These are phyloP conservation scores for Ceratocystis harringtonii DNA, from an alignment of 2,329 filamentous ascomycete species.

Conservation along the genomic window DNA sequence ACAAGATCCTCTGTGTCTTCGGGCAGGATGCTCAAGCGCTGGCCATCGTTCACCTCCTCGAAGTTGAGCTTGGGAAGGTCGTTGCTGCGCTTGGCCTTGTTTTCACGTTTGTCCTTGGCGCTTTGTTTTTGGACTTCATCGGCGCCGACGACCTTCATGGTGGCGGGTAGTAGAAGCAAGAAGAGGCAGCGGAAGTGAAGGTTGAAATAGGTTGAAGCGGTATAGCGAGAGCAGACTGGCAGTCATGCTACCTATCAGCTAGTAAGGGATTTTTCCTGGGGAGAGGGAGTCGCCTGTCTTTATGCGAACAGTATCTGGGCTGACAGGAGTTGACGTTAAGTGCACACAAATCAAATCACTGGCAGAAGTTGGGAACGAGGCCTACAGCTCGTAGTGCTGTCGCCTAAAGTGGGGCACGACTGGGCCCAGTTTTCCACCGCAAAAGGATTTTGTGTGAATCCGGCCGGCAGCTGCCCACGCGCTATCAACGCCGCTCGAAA, in stretches of 20 bases:
- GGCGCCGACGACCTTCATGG: conserved; percentile 3
- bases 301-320: too few relatives aligned
- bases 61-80: conserved; percentile 19
- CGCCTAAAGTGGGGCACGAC: neutral
- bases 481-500: neutral
- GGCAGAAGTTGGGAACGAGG: too few relatives aligned
- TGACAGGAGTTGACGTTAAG: too few relatives aligned
- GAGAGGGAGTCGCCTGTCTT: too few relatives aligned
- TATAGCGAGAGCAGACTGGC: neutral
- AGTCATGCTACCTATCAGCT: too few relatives aligned
- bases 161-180: neutral
- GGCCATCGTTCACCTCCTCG: conserved; percentile 28
- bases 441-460: neutral
- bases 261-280: too few relatives aligned
- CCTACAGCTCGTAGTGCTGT: neutral
- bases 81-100: neutral
- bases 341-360: too few relatives aligned
- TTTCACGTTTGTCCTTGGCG: neutral
- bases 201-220: neutral
- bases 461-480: neutral
- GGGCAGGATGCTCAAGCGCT: conserved; percentile 28
- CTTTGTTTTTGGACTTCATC: neutral
- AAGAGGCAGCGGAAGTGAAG: neutral
- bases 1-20: conserved; percentile 36
- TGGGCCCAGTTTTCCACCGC: neutral